Percentiles rank a stretch among this genome's conserved stretches.
Conservation (phyloP, 208 protist genomes). For the Leishmania lainsoni region DNA sequence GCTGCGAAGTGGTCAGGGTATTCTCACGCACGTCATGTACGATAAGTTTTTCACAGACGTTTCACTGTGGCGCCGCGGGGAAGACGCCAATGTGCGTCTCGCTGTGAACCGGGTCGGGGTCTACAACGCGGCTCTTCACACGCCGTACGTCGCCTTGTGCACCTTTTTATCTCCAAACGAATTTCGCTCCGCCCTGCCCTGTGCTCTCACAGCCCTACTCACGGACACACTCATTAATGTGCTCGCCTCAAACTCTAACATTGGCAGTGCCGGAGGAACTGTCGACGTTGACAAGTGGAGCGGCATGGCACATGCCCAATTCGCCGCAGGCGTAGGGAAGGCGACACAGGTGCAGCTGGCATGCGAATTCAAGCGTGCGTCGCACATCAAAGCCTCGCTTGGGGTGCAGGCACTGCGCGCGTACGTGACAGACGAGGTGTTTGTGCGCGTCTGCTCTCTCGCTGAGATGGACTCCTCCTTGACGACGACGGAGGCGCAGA, state of each 20-base stretch:
- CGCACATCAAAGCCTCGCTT: slow-evolving; percentile 66
- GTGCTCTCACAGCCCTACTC: slow-evolving; percentile 51
- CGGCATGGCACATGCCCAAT: neutral
- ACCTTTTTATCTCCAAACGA: slow-evolving; percentile 56
- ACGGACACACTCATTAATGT: slow-evolving; percentile 27
- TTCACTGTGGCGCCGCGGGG: slow-evolving; percentile 11
- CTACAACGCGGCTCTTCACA: slow-evolving; percentile 61
- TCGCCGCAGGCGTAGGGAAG: neutral
- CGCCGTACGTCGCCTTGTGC: slow-evolving; percentile 46
- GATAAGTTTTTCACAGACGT: slow-evolving; percentile 13
- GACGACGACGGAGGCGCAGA: slow-evolving; percentile 33
- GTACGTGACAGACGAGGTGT: slow-evolving; percentile 53
- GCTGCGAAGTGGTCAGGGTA: neutral
- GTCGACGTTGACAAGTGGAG: neutral
- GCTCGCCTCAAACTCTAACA: neutral
- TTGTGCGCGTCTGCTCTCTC: slow-evolving; percentile 55
- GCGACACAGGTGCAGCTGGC: neutral
- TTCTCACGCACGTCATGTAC: slow-evolving; percentile 6
- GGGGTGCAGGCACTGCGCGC: slow-evolving; percentile 51
- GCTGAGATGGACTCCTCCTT: slow-evolving; percentile 48
- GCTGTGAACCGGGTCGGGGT: slow-evolving; percentile 47
- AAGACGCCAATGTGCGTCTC: slow-evolving; percentile 26
- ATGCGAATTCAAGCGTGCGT: slow-evolving; percentile 34
- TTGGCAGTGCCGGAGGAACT: neutral
- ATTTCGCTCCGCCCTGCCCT: slow-evolving; percentile 52